A percentile compares a stretch with the other conserved stretches of the same genome.
Conservation (phyloP, 2,329 filamentous ascomycete species). For the Stachybotrys elegans region DNA sequence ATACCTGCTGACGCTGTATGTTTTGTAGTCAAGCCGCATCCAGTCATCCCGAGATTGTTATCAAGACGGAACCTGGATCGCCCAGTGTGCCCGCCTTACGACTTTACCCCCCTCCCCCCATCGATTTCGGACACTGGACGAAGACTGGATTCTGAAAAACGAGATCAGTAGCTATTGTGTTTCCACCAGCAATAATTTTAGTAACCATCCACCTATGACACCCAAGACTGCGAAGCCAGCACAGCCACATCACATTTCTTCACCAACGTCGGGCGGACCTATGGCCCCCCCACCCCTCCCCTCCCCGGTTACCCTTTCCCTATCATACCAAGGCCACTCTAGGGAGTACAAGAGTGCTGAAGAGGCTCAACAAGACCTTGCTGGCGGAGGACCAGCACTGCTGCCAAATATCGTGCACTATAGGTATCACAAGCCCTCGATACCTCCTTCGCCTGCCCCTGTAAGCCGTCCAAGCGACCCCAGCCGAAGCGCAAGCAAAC, state of each 20-base stretch:
- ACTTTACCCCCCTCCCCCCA: conserved; percentile 70
- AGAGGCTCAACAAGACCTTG: conserved; percentile 85
- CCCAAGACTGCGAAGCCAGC: conserved; percentile 45
- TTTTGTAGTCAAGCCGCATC: conserved; percentile 40
- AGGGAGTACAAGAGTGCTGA: conserved; percentile 94
- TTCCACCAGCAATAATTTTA: too few species aligned
- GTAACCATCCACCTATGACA: too few species aligned
- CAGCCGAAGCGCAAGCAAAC: conserved; percentile 58
- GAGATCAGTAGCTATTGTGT: conserved; percentile 40
- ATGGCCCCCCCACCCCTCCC: conserved; percentile 75
- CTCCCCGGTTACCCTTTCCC: conserved; percentile 42
- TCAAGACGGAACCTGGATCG: conserved; percentile 94
- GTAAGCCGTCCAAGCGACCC: conserved; percentile 41
- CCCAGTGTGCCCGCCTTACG: conserved; percentile 71
- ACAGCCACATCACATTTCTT: conserved; percentile 65
- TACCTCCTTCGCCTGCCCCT: conserved; percentile 74
- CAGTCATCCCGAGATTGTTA: conserved; percentile 72
- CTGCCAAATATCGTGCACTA: conserved; percentile 94
- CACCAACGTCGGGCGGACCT: conserved; percentile 61
- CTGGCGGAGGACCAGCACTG: conserved; percentile 86
- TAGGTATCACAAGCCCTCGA: conserved; percentile 86
- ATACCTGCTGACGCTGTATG: too few species aligned
- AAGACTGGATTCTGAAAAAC: conserved; percentile 69
- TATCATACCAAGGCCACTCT: conserved; percentile 55
- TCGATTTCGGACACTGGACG: too few species aligned